A percentile compares a stretch with the other conserved stretches of the same genome.
These are phyloP conservation scores for Hypoxylon lienhwacheense DNA, from an alignment of 495 filamentous ascomycete species.

Conservation along the genomic window DNA sequence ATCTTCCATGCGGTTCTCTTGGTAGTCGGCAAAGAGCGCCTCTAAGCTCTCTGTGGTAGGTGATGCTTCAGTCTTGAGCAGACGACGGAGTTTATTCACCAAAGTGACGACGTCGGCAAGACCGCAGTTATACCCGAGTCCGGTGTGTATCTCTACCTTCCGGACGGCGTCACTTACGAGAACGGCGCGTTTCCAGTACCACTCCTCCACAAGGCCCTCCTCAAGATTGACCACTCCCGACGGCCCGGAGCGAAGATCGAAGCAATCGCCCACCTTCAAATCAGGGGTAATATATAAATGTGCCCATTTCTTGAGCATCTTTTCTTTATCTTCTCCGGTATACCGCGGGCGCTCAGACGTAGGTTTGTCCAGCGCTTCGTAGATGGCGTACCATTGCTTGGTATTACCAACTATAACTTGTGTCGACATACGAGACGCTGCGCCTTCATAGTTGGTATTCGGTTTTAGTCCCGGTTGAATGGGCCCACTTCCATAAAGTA, in stretches of 20 bases:
- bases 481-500: constrained; percentile 34
- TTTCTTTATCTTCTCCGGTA: constrained; percentile 42
- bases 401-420: constrained; percentile 31
- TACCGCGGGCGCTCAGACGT: constrained; percentile 45
- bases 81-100: constrained; percentile 42
- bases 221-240: constrained; percentile 42
- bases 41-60: constrained; percentile 23
- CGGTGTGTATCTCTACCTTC: constrained; percentile 47
- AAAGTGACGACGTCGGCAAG: constrained; percentile 49
- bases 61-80: constrained; percentile 12
- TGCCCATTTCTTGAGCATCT: constrained; percentile 31
- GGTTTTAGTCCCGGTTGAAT: constrained; percentile 28
- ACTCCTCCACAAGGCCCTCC: constrained; percentile 44
- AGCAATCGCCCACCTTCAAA: constrained; percentile 45
- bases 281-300: constrained; percentile 39
- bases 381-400: constrained; percentile 45
- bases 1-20: constrained; percentile 19
- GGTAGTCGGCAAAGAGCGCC: constrained; percentile 27
- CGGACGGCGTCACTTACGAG: constrained; percentile 50
- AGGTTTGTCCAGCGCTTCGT: constrained; percentile 45
- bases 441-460: constrained; percentile 21
- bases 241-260: constrained; percentile 26
- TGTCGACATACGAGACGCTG: constrained; percentile 24
- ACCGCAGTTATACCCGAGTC: constrained; percentile 46
- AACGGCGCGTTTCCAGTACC: constrained; percentile 46